Base-by-base conservation (phyloP, 2,329 filamentous ascomycete species). In the Aspergillus brasiliensis region DNA sequence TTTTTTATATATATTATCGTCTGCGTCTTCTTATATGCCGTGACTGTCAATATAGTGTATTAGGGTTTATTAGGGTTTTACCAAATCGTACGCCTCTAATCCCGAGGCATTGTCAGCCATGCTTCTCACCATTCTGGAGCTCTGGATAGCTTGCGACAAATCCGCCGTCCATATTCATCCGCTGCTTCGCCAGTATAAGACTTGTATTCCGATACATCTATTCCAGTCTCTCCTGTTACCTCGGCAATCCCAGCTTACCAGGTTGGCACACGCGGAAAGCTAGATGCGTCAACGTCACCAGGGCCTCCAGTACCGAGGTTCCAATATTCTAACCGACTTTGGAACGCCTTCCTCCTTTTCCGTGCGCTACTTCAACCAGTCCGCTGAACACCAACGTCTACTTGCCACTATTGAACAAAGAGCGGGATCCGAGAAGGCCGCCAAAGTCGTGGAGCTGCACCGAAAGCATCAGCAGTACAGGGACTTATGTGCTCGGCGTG, bases 131-230 rank as follows among this genome's bases (percentile, higher is more conserved):
- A 65, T 84, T 0, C 64, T 86, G 2, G 84, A 88, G 56, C 68
- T 89, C 0, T 89, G 86, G 87, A 68, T 84, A 7, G 83, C 82
- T 0, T 80, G 82, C 31, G 86, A 89, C 61, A 81, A 74, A 53
- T 74, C 76, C 2, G 80, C 81, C 0, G 72, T 77, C 1, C 13
- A 57, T 1, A 57, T 72, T 0, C 73, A 77, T n/a, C 73, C 78
- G 0, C 61, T 84, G 5, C 66, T 88, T 0, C 7, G 5, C 0
- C 69, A 84, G 0, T 88, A 85, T 61, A 67, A 77, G 6, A 76
- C 81, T 0, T 79, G 79, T 3, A 68, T 88, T 0, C 76, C 78
- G 46, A 7, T 27, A 1, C 47, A 46, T n/a, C 37, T 65, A 0
- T 66, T 67, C 42, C 40, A 65, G 13, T 61, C 63, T 0, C 61